phyloP scores from a whole-genome alignment of 2,329 filamentous ascomycete species.

The Pseudocercospora eumusae region DNA sequence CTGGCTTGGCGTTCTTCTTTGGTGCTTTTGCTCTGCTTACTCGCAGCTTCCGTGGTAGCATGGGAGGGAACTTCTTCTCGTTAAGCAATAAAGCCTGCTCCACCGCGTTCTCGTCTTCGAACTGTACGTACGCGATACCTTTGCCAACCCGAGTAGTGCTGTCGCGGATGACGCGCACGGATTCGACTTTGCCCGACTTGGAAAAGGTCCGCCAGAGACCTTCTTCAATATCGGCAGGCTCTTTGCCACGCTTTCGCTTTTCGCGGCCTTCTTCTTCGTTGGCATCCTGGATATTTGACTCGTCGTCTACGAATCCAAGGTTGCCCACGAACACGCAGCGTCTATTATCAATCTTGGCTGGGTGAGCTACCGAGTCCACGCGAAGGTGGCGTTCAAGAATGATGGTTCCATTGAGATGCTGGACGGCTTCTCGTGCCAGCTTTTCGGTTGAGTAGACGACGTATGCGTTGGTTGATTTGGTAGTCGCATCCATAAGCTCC shows the following conservation, averaged over 20 bases:
- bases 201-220: conserved; percentile 83
- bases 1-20: conserved; percentile 50
- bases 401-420: conserved; percentile 77
- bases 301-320: conserved; percentile 91
- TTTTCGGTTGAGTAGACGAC: conserved; percentile 77
- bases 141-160: conserved; percentile 90
- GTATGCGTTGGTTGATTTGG: conserved; percentile 92
- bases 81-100: conserved; percentile 87
- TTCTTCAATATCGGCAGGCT: conserved; percentile 85
- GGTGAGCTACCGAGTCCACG: conserved; percentile 88
- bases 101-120: conserved; percentile 81
- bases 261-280: conserved; percentile 64
- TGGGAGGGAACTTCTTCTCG: conserved; percentile 88
- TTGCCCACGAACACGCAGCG: conserved; percentile 97
- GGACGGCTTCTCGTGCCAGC: conserved; percentile 74
- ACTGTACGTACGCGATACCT: conserved; percentile 96
- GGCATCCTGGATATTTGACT: conserved; percentile 64
- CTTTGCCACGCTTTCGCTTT: conserved; percentile 66
- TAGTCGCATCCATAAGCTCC: conserved; percentile 85
- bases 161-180: conserved; percentile 88
- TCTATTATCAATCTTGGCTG: conserved; percentile 75
- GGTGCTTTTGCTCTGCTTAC: conserved; percentile 81
- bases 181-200: conserved; percentile 81
- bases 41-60: conserved; percentile 85
- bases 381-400: conserved; percentile 85